Base-by-base conservation (phyloP, 805 yeast genomes). In the Citeromyces nyonsensis region DNA sequence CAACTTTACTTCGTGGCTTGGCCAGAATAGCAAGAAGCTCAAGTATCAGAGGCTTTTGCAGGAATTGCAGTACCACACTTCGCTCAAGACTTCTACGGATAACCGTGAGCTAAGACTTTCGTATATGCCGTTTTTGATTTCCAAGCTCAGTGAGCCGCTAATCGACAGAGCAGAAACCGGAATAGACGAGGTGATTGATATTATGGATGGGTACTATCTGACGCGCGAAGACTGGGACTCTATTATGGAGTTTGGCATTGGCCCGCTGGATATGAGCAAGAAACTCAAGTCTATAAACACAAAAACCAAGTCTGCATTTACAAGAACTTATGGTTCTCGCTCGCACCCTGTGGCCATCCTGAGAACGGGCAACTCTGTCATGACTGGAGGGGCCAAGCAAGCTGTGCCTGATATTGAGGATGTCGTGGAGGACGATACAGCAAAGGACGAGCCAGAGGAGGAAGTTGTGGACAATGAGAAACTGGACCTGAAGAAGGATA, bases 161-260 rank as follows among this genome's bases (percentile, higher is more conserved):
- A 28, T 70, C 4, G 40, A 51, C 2, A 41, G 61, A 0, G 83
- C 79, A 0, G 61, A 63, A 4, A 82, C 63, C 2, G 93, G 84
- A 2, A 67, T 88, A 24, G 59, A 59, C 0, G 67, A 64, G 3
- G 77, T 80, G 3, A 73, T 91, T 31, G 59, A 61, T n/a, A 44
- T 70, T 2, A 66, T 91, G 80, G 99, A 91, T 52, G 61, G 71
- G 25, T 91, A 91, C 52, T 91, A 73, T 45, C 51, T 91, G 26
- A 80, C 94, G 6, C 79, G 73, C 44, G 94, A 86, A 36, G 97
- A 91, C 52, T 88, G 94, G 86, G 97, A 88, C 47, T 66, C 66
- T 14, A 57, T 91, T 8, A 63, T 84, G 67, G 96, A 86, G 39
- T 69, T 86, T 38, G 78, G 83, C 11, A 75, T 85, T 9, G 94